Conservation (phyloP, 257 asterid species). For the Echium plantagineum region DNA sequence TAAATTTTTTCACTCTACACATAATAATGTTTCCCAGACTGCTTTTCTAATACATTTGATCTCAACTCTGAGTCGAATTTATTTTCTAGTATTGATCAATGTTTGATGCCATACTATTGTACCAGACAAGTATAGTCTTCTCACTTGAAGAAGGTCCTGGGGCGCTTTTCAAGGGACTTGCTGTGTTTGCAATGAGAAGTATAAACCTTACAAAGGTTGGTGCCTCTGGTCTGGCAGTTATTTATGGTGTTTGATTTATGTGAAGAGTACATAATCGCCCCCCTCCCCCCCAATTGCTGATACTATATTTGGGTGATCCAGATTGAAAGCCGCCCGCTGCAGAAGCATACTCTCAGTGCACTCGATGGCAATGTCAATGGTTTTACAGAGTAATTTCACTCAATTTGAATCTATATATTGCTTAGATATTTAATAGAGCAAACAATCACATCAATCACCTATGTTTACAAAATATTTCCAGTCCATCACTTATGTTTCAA, state of each 20-base stretch:
- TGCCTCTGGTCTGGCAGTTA: constrained; percentile 5
- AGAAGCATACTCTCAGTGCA: constrained; percentile 57
- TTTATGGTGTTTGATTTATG: constrained; percentile 3
- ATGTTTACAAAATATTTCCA: too few species aligned
- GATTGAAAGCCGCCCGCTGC: constrained; percentile 98
- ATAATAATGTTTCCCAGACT: neutral
- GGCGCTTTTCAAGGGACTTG: constrained; percentile 95
- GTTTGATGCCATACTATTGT: constrained; percentile 3
- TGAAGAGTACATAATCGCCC: neutral
- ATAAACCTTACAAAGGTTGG: constrained; percentile 88
- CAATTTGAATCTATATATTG: too few species aligned
- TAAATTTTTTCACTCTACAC: too few species aligned
- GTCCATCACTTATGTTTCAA: too few species aligned
- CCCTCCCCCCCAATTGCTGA: neutral
- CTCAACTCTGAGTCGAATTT: neutral
- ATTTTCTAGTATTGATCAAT: neutral
- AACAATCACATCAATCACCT: too few species aligned
- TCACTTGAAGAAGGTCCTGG: constrained; percentile 99
- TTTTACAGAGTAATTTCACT: constrained; percentile 52
- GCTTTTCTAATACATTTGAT: neutral
- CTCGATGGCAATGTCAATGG: constrained; percentile 46
- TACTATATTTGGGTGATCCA: constrained; percentile 15
- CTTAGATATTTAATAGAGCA: too few species aligned
- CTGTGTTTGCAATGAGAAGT: constrained; percentile 88
- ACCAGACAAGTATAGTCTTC: constrained; percentile 94